A percentile compares a stretch with the other conserved stretches of the same genome.
Evolutionary conservation across 2,329 filamentous ascomycete genomes (phyloP).

Genomic region (Periconia macrospinosa): DNA sequence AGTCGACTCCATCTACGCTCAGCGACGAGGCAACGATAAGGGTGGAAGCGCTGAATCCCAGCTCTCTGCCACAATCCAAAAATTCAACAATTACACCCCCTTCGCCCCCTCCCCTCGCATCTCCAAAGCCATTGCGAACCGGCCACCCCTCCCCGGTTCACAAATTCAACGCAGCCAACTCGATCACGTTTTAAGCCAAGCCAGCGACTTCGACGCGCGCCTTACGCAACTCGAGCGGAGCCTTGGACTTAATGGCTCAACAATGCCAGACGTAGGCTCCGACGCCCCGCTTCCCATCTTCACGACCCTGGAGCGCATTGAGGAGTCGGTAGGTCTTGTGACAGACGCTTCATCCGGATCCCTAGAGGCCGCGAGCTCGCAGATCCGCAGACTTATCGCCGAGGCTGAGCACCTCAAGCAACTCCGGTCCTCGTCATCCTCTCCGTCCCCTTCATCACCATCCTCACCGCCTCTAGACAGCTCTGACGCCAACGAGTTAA

Average conservation of each 20-base stretch:
- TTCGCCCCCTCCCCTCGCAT: conserved; percentile 30
- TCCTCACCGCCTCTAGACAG: conserved; percentile 10
- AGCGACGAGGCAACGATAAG: conserved; percentile 36
- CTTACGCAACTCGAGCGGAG: conserved; percentile 77
- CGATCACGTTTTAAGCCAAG: conserved; percentile 71
- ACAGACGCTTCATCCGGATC: conserved; percentile 71
- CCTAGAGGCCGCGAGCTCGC: conserved; percentile 70
- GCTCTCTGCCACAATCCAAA: conserved; percentile 36
- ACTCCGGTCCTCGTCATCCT: conserved; percentile 23
- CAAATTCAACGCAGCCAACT: conserved; percentile 37
- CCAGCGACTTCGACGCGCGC: conserved; percentile 84
- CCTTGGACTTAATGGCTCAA: conserved; percentile 74
- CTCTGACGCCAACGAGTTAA: conserved; percentile 38
- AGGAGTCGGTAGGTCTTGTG: conserved; percentile 77
- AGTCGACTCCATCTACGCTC: conserved; percentile 65
- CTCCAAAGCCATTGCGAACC: conserved; percentile 29
- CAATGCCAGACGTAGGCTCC: conserved; percentile 63
- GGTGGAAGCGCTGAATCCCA: conserved; percentile 36
- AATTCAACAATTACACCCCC: conserved; percentile 35
- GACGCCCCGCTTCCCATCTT: conserved; percentile 66
- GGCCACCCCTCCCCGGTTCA: conserved; percentile 35
- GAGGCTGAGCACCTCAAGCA: conserved; percentile 75
- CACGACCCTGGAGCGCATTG: conserved; percentile 77
- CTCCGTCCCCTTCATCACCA: neutral
- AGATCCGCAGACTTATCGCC: conserved; percentile 69